Conservation (phyloP, 805 yeast species). For the Limtongia smithiae region DNA sequence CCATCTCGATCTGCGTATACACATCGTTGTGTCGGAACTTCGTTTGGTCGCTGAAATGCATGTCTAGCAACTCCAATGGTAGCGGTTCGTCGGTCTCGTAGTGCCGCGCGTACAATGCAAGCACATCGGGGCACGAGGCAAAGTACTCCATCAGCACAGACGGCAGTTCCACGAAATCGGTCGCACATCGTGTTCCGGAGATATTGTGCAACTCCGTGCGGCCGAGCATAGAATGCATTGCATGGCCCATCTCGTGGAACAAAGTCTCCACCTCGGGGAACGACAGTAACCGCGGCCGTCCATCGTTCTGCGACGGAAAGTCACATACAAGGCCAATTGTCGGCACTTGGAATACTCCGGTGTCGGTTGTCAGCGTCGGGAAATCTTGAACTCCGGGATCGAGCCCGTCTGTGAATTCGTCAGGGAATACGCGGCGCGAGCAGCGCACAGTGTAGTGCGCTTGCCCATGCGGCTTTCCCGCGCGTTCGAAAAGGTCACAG, state of each 20-base stretch:
- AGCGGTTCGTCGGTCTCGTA: slow-evolving; percentile 61
- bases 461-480: slow-evolving; percentile 68
- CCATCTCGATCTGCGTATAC: slow-evolving; percentile 85
- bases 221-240: slow-evolving; percentile 96
- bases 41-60: slow-evolving; percentile 50
- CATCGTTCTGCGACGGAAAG: slow-evolving; percentile 47
- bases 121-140: slow-evolving; percentile 74
- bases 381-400: slow-evolving; percentile 23
- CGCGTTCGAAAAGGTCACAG: slow-evolving; percentile 79
- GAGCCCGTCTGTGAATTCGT: slow-evolving; percentile 44
- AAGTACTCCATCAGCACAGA: slow-evolving; percentile 95
- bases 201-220: slow-evolving; percentile 85
- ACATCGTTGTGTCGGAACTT: slow-evolving; percentile 67
- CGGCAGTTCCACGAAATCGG: slow-evolving; percentile 95
- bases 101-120: slow-evolving; percentile 70
- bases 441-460: slow-evolving; percentile 96
- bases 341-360: slow-evolving; percentile 68
- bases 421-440: slow-evolving; percentile 69
- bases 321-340: slow-evolving; percentile 87
- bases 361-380: slow-evolving; percentile 32
- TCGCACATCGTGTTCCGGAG: slow-evolving; percentile 90
- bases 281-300: slow-evolving; percentile 54
- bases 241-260: slow-evolving; percentile 99
- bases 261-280: slow-evolving; percentile 85
- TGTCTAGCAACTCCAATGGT: slow-evolving; percentile 48